A percentile compares a stretch with the other conserved stretches of the same genome.
These are phyloP conservation scores for Wickerhamomyces chambardii DNA, from an alignment of 805 yeast species.

Conservation along the genomic window DNA sequence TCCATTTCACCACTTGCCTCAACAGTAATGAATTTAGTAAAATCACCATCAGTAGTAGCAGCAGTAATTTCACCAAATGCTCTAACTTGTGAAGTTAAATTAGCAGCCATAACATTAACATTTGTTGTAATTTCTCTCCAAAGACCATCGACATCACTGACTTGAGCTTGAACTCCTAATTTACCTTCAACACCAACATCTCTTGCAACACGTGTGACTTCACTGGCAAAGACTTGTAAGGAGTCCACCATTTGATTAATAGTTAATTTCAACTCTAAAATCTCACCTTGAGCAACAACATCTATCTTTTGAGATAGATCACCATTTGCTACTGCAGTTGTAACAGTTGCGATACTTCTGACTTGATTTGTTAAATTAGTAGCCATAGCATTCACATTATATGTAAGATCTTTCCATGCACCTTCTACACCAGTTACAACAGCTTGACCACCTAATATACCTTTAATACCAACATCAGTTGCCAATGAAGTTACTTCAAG, in stretches of 20 bases:
- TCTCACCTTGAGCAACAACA: conserved; percentile 83
- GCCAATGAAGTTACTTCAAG: conserved; percentile 81
- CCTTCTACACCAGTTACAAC: conserved; percentile 74
- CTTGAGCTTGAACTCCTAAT: conserved; percentile 81
- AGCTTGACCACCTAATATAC: conserved; percentile 80
- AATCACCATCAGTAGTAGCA: conserved; percentile 88
- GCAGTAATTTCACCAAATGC: conserved; percentile 87
- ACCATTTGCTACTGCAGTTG: conserved; percentile 83
- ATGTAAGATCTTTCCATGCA: conserved; percentile 80
- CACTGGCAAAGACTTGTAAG: conserved; percentile 72
- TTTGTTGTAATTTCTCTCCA: conserved; percentile 85
- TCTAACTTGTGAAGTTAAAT: conserved; percentile 78
- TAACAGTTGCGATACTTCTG: conserved; percentile 78
- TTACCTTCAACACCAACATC: conserved; percentile 88
- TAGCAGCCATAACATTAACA: conserved; percentile 83
- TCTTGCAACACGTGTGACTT: conserved; percentile 76
- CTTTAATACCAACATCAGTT: conserved; percentile 80
- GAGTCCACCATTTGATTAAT: conserved; percentile 86
- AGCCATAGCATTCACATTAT: conserved; percentile 85
- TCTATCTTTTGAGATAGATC: conserved; percentile 74
- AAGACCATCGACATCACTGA: conserved; percentile 74
- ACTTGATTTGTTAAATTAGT: conserved; percentile 76
- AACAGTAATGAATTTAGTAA: conserved; percentile 76
- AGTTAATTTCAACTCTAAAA: conserved; percentile 69
- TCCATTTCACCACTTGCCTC: conserved; percentile 84